Percentiles rank a stretch among this genome's conserved stretches.
phyloP scores from a whole-genome alignment of 1,284 basidiomycete genomes.

The Ustilago hordei region DNA sequence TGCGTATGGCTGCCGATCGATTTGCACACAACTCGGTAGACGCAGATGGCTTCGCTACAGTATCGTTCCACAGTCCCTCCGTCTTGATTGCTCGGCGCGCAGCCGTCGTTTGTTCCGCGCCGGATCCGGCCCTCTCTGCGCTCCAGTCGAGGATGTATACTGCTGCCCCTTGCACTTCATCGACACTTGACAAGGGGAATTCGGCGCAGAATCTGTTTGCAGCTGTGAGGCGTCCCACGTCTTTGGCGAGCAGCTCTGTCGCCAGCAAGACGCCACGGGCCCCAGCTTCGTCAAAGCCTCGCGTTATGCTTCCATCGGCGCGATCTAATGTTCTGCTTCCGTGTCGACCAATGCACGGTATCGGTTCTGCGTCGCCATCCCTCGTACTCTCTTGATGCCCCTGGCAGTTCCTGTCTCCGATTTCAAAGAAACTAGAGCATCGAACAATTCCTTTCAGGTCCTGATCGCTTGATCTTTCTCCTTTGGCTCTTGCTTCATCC shows the following conservation, averaged over 20 bases:
- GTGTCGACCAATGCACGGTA: constrained; percentile 16
- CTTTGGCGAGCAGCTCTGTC: neutral
- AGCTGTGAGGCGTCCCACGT: constrained; percentile 13
- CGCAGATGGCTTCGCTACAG: constrained; percentile 24
- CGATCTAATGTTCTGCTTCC: constrained; percentile 25
- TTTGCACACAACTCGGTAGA: constrained; percentile 25
- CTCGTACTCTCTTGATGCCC: constrained; percentile 13
- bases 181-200: constrained; percentile 21
- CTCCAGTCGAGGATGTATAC: no score
- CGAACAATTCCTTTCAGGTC: neutral
- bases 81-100: neutral
- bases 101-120: neutral
- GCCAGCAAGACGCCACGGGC: neutral
- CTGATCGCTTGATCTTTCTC: neutral
- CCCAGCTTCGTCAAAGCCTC: neutral
- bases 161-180: neutral
- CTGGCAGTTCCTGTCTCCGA: no score
- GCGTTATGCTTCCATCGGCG: constrained; percentile 10
- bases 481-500: neutral
- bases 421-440: neutral
- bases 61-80: constrained; percentile 6
- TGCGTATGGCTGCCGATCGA: constrained; percentile 34
- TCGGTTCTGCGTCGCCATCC: constrained; percentile 22
- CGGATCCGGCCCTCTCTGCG: neutral
- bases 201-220: constrained; percentile 2